Conservation (phyloP, 78 protist species). For the Pigoraptor vietnamica region DNA sequence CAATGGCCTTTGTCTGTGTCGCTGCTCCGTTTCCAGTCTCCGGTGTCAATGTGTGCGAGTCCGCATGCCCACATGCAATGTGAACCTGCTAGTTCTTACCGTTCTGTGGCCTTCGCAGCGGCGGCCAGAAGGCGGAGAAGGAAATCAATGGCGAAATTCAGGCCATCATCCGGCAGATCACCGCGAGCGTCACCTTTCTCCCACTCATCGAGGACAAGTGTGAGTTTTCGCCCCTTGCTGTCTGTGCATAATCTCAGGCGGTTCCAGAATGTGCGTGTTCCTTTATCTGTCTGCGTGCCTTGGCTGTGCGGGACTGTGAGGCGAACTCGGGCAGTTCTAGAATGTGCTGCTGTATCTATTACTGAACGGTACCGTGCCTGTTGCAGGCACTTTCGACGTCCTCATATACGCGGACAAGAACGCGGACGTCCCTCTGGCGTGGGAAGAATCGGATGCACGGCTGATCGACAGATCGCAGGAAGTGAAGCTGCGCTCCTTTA, state of each 20-base stretch:
- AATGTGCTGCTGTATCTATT: no score
- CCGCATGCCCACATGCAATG: no score
- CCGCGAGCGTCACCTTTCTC: constrained; percentile 90
- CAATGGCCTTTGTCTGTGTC: no score
- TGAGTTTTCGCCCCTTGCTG: not conserved
- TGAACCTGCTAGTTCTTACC: no score
- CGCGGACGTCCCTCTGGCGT: constrained; percentile 39
- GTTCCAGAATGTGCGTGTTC: no score
- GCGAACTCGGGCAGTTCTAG: no score
- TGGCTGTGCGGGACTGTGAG: constrained; percentile 41
- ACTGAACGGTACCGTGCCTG: no score
- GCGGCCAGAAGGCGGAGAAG: constrained; percentile 14
- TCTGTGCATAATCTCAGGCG: no score
- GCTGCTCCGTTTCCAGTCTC: no score
- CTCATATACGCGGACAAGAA: constrained; percentile 86
- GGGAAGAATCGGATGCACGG: constrained; percentile 95
- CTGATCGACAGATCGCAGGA: constrained; percentile 72
- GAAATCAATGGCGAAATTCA: constrained; percentile 89
- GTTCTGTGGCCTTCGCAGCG: not conserved
- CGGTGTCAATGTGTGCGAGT: no score
- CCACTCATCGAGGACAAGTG: constrained; percentile 82
- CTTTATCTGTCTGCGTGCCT: not conserved
- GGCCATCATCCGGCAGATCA: constrained; percentile 95
- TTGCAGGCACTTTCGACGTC: constrained; percentile 87
- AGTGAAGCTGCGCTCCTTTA: constrained; percentile 90